Conservation (phyloP, 768 basidiomycete species). For the Boletus rubescentipes region DNA sequence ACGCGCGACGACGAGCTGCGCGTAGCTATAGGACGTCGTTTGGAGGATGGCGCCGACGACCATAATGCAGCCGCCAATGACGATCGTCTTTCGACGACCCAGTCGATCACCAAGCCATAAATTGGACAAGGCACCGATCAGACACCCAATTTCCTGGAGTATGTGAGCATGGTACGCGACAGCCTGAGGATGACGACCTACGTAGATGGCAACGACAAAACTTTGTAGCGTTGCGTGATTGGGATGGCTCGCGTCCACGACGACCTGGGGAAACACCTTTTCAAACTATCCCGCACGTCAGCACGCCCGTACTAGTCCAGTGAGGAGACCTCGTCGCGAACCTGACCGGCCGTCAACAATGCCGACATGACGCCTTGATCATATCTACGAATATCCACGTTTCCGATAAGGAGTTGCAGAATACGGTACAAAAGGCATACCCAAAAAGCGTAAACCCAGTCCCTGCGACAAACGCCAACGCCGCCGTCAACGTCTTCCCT, state of each 20-base stretch:
- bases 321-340: constrained; percentile 14
- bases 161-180: background rate
- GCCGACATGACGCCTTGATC: constrained; percentile 76
- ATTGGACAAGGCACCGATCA: constrained; percentile 62
- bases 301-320: background rate
- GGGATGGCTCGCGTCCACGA: constrained; percentile 38
- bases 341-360: constrained; percentile 54
- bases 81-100: constrained; percentile 58
- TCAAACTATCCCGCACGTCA: constrained; percentile 45
- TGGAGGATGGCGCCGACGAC: constrained; percentile 63
- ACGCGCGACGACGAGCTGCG: constrained; percentile 61
- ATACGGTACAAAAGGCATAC: constrained; percentile 26
- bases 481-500: constrained; percentile 45
- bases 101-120: constrained; percentile 59
- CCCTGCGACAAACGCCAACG: constrained; percentile 56
- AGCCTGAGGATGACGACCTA: constrained; percentile 24
- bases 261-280: constrained; percentile 54
- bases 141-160: constrained; percentile 59
- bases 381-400: constrained; percentile 38
- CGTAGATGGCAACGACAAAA: constrained; percentile 59
- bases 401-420: background rate
- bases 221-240: constrained; percentile 56
- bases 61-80: constrained; percentile 58
- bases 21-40: constrained; percentile 53
- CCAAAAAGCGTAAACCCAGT: constrained; percentile 65